Percentiles rank a stretch among this genome's conserved stretches.
These are phyloP conservation scores for Xerocomus amazonicus DNA, from an alignment of 1,284 basidiomycete species.

Conservation along the genomic window DNA sequence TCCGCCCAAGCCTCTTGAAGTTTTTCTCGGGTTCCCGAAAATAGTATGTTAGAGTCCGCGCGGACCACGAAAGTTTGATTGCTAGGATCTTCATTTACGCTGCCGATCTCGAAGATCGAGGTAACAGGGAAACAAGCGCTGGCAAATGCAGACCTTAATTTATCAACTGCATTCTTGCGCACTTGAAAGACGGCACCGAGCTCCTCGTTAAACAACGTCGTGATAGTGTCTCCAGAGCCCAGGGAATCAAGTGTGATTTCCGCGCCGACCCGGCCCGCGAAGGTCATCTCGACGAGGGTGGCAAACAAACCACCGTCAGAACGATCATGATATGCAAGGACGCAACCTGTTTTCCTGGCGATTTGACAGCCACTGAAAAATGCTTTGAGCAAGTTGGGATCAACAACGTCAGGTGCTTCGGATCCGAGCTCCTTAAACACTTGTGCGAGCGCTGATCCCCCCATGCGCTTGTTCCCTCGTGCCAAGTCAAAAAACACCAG, in stretches of 20 bases:
- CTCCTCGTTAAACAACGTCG: slow-evolving; percentile 93
- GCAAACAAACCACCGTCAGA: slow-evolving; percentile 96
- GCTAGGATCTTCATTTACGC: slow-evolving; percentile 48
- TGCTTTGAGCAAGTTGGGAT: slow-evolving; percentile 68
- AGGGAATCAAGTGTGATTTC: slow-evolving; percentile 65
- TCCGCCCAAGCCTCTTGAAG: slow-evolving; percentile 91
- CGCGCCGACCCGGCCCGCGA: slow-evolving; percentile 85
- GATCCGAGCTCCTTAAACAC: slow-evolving; percentile 91
- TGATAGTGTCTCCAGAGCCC: slow-evolving; percentile 51
- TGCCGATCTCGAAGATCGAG: slow-evolving; percentile 75
- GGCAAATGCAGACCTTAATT: slow-evolving; percentile 62
- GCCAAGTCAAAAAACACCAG: slow-evolving; percentile 92
- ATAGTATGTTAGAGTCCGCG: slow-evolving; percentile 53
- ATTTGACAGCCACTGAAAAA: slow-evolving; percentile 80
- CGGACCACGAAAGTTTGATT: slow-evolving; percentile 67
- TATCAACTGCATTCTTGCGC: slow-evolving; percentile 54
- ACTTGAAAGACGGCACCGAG: slow-evolving; percentile 93
- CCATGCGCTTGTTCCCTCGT: slow-evolving; percentile 78
- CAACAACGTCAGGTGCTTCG: slow-evolving; percentile 88
- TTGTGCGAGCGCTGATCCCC: slow-evolving; percentile 94
- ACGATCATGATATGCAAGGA: slow-evolving; percentile 96
- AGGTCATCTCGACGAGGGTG: slow-evolving; percentile 93
- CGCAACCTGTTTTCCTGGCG: slow-evolving; percentile 61
- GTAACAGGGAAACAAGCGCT: slow-evolving; percentile 69
- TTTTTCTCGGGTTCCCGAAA: slow-evolving; percentile 61